Evolutionary conservation across 345 rosid genomes (phyloP).

Genomic region (Aquilaria malaccensis): DNA sequence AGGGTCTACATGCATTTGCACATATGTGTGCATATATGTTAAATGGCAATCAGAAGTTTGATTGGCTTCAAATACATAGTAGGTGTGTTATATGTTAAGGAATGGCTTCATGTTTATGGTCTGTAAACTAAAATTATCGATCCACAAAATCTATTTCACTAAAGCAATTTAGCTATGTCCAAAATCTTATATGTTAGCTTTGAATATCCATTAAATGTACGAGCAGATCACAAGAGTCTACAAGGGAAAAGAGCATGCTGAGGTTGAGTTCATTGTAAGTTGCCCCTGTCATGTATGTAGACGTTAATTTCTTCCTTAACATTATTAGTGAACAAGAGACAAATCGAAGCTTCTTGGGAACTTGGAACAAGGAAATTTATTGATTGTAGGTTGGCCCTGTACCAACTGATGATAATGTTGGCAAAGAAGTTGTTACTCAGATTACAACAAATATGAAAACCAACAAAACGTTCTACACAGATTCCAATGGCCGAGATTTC

Average conservation of each 20-base stretch:
- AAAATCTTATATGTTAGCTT: neutral
- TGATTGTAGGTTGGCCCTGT: slow-evolving; percentile 47
- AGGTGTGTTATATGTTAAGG: too few species aligned
- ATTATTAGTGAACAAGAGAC: neutral
- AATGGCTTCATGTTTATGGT: too few species aligned
- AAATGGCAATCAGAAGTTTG: too few species aligned
- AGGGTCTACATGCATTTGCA: too few species aligned
- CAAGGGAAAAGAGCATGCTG: slow-evolving; percentile 82
- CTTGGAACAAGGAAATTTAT: neutral
- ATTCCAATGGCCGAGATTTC: slow-evolving; percentile 59
- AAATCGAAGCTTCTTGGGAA: neutral
- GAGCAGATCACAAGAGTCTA: slow-evolving; percentile 71
- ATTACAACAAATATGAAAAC: slow-evolving; percentile 35
- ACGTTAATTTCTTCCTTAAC: neutral
- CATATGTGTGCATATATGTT: too few species aligned
- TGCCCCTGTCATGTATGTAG: neutral
- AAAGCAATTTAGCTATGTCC: neutral
- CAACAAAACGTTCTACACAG: slow-evolving; percentile 44
- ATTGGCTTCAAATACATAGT: too few species aligned
- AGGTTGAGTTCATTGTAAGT: slow-evolving; percentile 86
- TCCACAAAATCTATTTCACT: neutral
- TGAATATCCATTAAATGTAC: neutral
- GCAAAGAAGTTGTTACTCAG: slow-evolving; percentile 46
- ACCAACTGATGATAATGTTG: slow-evolving; percentile 46
- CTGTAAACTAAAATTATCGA: too few species aligned